Base-by-base conservation (phyloP, 495 filamentous ascomycete genomes). In the Penicillium macrosclerotiorum region DNA sequence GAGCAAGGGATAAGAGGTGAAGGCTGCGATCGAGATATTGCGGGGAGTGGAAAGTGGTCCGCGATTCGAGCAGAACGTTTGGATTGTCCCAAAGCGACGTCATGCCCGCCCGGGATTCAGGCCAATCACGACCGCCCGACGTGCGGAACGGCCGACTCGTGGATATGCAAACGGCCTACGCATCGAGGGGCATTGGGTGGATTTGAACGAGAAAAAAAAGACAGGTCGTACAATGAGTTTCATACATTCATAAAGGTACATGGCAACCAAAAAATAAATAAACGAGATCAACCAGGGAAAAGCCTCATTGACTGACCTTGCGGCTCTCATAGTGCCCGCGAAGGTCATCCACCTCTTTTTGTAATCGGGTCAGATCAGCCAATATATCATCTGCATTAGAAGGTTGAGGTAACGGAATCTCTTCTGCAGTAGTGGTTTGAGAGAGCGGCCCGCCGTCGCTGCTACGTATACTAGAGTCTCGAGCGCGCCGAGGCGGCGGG, bases 341-440 rank as follows among this genome's bases (percentile, higher is more conserved):
- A 25, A 87, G 59, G 36, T 80, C 82, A 65, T 89, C 84, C 34
- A 89, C 85, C 59, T 89, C 85, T 62, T 74, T 78, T 62, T 85
- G 85, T 45, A 89, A 61, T 35, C 79, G 77, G 5, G 78, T 72
- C 26, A 89, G 66, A 65, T 87, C 83, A 2, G 83, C 85, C 45
- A 89, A 50, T 30, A 87, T 82, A 57, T 84, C 80, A 23, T 65
- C 69, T 4, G 69, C 72, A 36, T 72, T 67, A 8, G 62, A 67
- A 9, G 64, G 54, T 26, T 65, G 49, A 11, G 64, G 57, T 6
- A 59, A 20, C 27, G 60, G 53, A 1, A 37, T 16, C 3, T 54
- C 41, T 32, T 57, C 65, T 31, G 53, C 54, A 14, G 36, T 54
- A 13, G 43, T 35, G 16, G 29, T 60, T 47, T 56, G 60, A 26